Evolutionary conservation across 441 rosid genomes (phyloP).

Genomic region (Populus trichocarpa): DNA sequence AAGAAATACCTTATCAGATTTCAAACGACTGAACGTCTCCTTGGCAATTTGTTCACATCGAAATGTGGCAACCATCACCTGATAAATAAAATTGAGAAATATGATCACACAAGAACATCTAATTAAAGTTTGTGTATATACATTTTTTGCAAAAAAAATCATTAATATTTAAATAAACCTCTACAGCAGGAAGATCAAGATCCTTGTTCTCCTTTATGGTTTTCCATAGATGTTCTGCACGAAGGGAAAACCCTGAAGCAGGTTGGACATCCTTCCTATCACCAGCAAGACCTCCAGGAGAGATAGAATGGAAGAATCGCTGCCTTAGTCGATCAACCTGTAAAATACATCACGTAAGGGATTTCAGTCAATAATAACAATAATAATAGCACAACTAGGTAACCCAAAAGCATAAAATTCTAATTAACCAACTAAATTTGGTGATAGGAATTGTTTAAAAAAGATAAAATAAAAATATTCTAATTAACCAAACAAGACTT

Average conservation of each 20-base stretch:
- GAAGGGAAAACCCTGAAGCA: slow-evolving; percentile 85
- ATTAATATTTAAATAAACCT: slow-evolving; percentile 39
- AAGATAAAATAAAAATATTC: too few relatives aligned
- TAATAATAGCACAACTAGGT: too few relatives aligned
- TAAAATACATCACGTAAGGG: neutral
- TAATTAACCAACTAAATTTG: too few relatives aligned
- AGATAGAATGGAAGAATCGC: slow-evolving; percentile 65
- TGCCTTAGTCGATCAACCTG: slow-evolving; percentile 76
- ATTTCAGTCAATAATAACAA: too few relatives aligned
- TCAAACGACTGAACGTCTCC: slow-evolving; percentile 45
- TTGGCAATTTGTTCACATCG: slow-evolving; percentile 79
- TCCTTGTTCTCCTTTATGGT: slow-evolving; percentile 82
- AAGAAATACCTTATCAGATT: slow-evolving; percentile 42
- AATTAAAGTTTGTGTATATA: too few relatives aligned
- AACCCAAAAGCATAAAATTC: too few relatives aligned
- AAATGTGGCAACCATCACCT: slow-evolving; percentile 89
- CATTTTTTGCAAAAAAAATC: too few relatives aligned
- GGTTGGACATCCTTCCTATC: slow-evolving; percentile 71
- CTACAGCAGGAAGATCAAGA: slow-evolving; percentile 85
- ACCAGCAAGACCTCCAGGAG: slow-evolving; percentile 86
- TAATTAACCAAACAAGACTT: too few relatives aligned
- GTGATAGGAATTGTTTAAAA: too few relatives aligned
- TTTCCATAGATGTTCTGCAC: slow-evolving; percentile 16
- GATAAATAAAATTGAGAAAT: slow-evolving; percentile 19
- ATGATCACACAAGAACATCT: neutral